Base-by-base conservation (phyloP, 176 grass and related monocot species). In the Triticum urartu region DNA sequence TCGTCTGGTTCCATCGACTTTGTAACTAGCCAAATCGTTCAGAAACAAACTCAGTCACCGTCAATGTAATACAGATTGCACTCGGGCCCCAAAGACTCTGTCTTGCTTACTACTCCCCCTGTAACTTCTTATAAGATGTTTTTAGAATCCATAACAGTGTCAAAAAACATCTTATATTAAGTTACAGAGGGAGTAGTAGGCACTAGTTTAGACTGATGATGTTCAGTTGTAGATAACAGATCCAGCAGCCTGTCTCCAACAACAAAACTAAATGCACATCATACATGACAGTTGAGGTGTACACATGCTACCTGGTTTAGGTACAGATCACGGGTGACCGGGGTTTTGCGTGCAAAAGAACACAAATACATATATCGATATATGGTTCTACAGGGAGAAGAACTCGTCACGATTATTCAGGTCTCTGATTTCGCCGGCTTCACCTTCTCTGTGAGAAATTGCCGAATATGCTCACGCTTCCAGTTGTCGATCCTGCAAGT, bases 401-500 rank as follows among this genome's bases (percentile, higher is more conserved):
- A 66, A 88, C 38, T 83, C 3, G 20, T 35, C 4, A 17, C 4
- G 62, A 14, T 11, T 66, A 62, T 9, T 91, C 80, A 99, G 65
- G 14, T 90, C 40, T 84, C 85, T 6, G 77, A 75, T 11, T 82
- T 92, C 26, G 9, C 68, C 45, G 81, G 85, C 83, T 94, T 99
- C 77, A 99, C 90, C 75, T 99, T 99, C 79, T 94, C 94, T 43
- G 68, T 94, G 59, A 99, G 89, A 61, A 99, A 94, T 38, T 99
- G 97, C 21, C 73, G 71, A 86, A 99, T 97, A 38, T 99, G 97
- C 81, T 99, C 97, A 4, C 89, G 85, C 62, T 99, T 99, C 97
- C 97, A 99, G 70, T 99, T 99, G 60, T 99, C 97, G 2, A 99
- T 97, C 90, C 94, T 99, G 87, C 90, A 79, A 83, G 62, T 39